Base-by-base conservation (phyloP, 2,329 filamentous ascomycete genomes). In the Xylaria sp. region DNA sequence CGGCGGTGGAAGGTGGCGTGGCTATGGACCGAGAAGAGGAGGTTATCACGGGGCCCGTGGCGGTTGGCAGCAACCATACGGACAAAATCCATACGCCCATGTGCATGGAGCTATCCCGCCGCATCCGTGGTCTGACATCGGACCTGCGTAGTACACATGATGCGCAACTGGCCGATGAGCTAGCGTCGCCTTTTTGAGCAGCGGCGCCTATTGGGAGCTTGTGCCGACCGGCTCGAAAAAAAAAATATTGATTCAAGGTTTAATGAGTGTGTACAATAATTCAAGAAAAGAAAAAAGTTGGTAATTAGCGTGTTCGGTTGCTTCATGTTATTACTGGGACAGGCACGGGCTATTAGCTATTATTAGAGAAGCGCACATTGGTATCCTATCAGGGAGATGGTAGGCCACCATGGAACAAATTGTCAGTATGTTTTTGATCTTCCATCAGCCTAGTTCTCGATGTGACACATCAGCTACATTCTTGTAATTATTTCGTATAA, bases 41-140 rank as follows among this genome's bases (percentile, higher is more conserved):
- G 75, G 73, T 0, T 73, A 67, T 41, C 74, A 76, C 31, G 74
- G 74, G 48, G 71, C 72, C 15, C 75, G 76, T 20, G 76, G 76
- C 18, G 66, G 66, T 18, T 66, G 69, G 60, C 71, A 69, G 54
- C 72, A 71, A 50, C 63, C 46, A 37, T 50, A 59, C 18, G 15
- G 6, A 9, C 73, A 73, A 61, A 57, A n/a, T 46, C 68, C 39
- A 62, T 70, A 37, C 70, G 3, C 9, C 41, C 41, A n/a, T 5
- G 41, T 46, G 3, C 41, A 18, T 46, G 41, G 41, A 5, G 41
- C 15, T 10, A 9, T 37, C 10, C 34, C 69, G 41, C 69, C 66
- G 50, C 63, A 62, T 20, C 34, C 69, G 41, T 66, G 68, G 68
- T 51, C 61, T 25, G 41, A 55, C 4, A n/a, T 62, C 15, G 63